These are phyloP conservation scores for Gossypium laxum DNA, from an alignment of 441 rosid genomes.

Conservation along the genomic window DNA sequence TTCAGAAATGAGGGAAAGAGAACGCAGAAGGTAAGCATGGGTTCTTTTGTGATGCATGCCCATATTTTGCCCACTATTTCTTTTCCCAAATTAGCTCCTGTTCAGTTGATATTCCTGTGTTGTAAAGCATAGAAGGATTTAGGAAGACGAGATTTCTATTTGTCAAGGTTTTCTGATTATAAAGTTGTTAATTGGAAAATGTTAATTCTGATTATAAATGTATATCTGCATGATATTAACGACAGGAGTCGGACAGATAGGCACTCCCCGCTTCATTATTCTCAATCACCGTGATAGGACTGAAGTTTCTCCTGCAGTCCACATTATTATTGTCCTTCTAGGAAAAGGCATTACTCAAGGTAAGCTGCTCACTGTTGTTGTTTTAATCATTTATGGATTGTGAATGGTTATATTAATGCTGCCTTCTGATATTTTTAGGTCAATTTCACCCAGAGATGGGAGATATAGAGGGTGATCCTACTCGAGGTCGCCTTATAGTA, in stretches of 20 bases:
- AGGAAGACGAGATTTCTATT: background rate
- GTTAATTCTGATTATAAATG: background rate
- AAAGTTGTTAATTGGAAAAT: background rate
- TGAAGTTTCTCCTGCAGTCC: conserved; percentile 44
- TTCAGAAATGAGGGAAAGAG: conserved; percentile 64
- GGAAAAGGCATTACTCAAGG: conserved; percentile 39
- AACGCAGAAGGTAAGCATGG: conserved; percentile 37
- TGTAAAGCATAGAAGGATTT: background rate
- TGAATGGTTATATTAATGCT: background rate
- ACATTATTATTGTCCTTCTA: conserved; percentile 39
- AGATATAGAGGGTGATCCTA: conserved; percentile 38
- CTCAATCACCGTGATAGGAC: conserved; percentile 37
- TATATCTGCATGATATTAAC: background rate
- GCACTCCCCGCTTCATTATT: conserved; percentile 29
- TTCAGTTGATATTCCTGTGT: background rate
- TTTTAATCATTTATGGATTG: background rate
- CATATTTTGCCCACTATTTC: background rate
- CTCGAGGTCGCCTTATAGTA: conserved; percentile 46
- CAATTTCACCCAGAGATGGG: conserved; percentile 48
- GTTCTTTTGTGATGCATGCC: background rate
- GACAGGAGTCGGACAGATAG: conserved; percentile 1
- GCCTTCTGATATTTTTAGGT: conserved; percentile 28
- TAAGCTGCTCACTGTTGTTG: background rate
- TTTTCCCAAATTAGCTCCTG: background rate
- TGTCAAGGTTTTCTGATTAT: background rate